Percentiles rank a stretch among this genome's conserved stretches.
Conservation (phyloP, 306 rosid genomes). For the Mimosa bimucronata region DNA sequence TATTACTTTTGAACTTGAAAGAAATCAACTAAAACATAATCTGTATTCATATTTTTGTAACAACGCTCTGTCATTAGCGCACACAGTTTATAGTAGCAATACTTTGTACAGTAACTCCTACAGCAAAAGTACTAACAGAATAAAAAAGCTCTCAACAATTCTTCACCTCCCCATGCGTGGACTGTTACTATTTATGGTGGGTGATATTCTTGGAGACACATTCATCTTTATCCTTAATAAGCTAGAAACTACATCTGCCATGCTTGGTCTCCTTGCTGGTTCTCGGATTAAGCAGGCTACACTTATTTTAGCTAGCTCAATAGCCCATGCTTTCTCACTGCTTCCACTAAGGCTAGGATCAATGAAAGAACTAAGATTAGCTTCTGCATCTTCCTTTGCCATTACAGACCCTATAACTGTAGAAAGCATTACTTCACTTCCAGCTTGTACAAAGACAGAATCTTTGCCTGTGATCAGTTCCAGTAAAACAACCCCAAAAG, state of each 20-base stretch:
- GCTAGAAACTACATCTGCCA: slow-evolving; percentile 46
- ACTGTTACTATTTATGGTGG: background rate
- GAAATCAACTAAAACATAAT: background rate
- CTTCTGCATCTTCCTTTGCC: slow-evolving; percentile 45
- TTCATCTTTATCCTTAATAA: slow-evolving; percentile 39
- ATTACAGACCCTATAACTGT: slow-evolving; percentile 29
- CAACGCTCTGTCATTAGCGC: background rate
- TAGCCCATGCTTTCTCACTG: slow-evolving; percentile 33
- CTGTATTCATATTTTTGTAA: background rate
- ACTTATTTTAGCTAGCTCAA: slow-evolving; percentile 49
- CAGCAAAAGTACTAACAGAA: background rate
- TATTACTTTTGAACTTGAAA: background rate
- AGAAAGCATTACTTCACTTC: slow-evolving; percentile 52
- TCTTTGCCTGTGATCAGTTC: slow-evolving; percentile 64
- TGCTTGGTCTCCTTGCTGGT: slow-evolving; percentile 44
- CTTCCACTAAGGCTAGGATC: slow-evolving; percentile 50
- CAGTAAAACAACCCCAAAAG: slow-evolving; percentile 64
- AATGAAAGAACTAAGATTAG: slow-evolving; percentile 40
- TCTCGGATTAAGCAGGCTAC: slow-evolving; percentile 58
- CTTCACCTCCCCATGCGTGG: slow-evolving; percentile 33
- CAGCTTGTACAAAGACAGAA: slow-evolving; percentile 44
- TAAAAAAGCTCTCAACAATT: background rate
- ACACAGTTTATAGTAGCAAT: background rate
- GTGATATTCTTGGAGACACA: slow-evolving; percentile 20
- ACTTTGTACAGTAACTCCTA: background rate